Evolutionary conservation across 2,329 filamentous ascomycete genomes (phyloP), one percentile per base, ranked within the genome.

Genomic region (Coniosporium tulheliwenetii): DNA sequence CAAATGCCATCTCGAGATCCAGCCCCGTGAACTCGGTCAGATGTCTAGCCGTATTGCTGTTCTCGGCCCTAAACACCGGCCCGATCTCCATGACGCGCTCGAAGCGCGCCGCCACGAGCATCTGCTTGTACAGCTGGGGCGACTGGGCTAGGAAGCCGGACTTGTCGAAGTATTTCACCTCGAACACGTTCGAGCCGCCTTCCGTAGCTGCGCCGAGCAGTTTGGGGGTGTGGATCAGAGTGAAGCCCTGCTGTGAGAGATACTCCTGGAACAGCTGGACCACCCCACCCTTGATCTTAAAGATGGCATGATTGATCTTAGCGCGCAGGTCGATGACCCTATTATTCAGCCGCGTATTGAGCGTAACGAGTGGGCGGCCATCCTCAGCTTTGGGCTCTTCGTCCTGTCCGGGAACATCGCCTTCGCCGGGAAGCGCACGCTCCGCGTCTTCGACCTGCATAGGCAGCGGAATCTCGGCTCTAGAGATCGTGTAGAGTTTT

Each of bases 141-240:
- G 76, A 81, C 58, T 87, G 83, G 5, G 84, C 84, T 14, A 91
- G 69, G 57, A 69, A 91, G 1, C 85, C 89, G 48, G 81, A 75
- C 54, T 81, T 76, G 49, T 81, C 84, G 60, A 96, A 96, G 65
- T 96, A 96, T 36, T 80, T 79, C 50, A 96, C 69, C 51, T 80
- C 73, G 61, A 98, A 96, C 34, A 96, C 89, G 57, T 89, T 93
- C 50, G 79, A 79, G 48, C 91, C 91, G 52, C 91, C 89, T 65
- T 98, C 91, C 3, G 85, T 91, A 4, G 91, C 83, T 10, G 89
- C 82, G 39, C 81, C 87, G 41, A 93, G 84, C 36, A 98, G 70
- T 59, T 86, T 89, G 8, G 91, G 86, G 2, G 87, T 83, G 59
- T 94, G 85, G 54, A 95, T 86, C 59, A 84, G 76, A 47, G 80